Conservation (phyloP, 495 filamentous ascomycete species). For the Bombardia bombarda region DNA sequence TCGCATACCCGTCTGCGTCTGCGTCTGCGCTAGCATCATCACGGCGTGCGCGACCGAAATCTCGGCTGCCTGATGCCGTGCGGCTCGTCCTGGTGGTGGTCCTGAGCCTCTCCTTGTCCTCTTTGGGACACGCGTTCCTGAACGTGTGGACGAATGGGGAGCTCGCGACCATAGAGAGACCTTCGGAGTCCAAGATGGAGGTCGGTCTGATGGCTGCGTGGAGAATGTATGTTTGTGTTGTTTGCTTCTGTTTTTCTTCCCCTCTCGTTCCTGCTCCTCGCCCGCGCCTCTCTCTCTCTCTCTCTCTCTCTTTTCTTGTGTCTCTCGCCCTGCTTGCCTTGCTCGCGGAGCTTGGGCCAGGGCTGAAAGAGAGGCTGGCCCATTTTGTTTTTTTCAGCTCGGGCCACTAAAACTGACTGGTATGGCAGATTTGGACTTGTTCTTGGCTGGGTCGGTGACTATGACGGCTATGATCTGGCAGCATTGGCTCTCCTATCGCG, state of each 20-base stretch:
- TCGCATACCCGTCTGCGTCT: not conserved
- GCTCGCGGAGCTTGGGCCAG: no score
- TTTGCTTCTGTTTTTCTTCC: not conserved
- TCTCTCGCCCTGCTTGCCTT: not conserved
- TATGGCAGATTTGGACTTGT: conserved; percentile 52
- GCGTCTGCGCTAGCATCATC: not conserved
- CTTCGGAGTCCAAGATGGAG: conserved; percentile 51
- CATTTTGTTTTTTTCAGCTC: no score
- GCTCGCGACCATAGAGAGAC: conserved; percentile 53
- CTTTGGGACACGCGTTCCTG: conserved; percentile 47
- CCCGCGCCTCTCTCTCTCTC: not conserved
- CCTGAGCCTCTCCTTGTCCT: conserved; percentile 53
- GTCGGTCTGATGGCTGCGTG: conserved; percentile 54
- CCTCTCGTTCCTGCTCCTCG: not conserved
- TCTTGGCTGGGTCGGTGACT: conserved; percentile 60
- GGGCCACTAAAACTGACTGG: conserved; percentile 17
- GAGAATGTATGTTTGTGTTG: conserved; percentile 48
- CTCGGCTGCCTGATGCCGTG: conserved; percentile 42
- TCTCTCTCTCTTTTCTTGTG: not conserved
- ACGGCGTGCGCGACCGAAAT: not conserved
- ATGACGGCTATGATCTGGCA: conserved; percentile 65
- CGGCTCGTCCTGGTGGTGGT: conserved; percentile 58
- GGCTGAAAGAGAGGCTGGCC: conserved; percentile 15
- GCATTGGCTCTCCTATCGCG: conserved; percentile 61
- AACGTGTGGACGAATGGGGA: conserved; percentile 44